These are phyloP conservation scores for Saxispiralis lemnorum DNA, from an alignment of 495 filamentous ascomycete species.

Conservation along the genomic window DNA sequence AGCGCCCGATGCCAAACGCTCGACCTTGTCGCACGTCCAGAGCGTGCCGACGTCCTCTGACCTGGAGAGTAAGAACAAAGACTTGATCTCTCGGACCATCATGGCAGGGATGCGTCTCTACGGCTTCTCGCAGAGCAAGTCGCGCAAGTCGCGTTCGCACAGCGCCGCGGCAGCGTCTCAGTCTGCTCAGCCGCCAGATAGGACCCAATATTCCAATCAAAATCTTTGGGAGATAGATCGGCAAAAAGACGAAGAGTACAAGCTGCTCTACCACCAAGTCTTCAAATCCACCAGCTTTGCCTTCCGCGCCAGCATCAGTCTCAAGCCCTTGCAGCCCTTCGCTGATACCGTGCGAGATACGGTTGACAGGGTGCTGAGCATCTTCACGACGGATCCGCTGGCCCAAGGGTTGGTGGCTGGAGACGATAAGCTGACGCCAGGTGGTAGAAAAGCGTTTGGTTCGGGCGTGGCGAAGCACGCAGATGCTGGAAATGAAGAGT, in stretches of 20 bases:
- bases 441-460: conserved; percentile 10
- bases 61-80: conserved; percentile 30
- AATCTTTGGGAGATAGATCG: conserved; percentile 1
- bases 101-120: conserved; percentile 50
- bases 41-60: conserved; percentile 23
- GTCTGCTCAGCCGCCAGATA: too few species aligned
- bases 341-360: conserved; percentile 15
- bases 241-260: conserved; percentile 36
- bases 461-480: neutral
- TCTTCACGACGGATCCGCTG: conserved; percentile 29
- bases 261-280: conserved; percentile 46
- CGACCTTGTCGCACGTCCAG: conserved; percentile 17
- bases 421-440: conserved; percentile 8
- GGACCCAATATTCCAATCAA: conserved; percentile 1
- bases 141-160: conserved; percentile 3
- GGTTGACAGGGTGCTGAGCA: conserved; percentile 26
- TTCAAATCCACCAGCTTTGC: conserved; percentile 44
- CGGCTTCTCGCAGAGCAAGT: conserved; percentile 36
- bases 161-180: neutral
- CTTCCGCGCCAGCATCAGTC: conserved; percentile 31
- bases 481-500: neutral
- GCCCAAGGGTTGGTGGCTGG: neutral
- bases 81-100: conserved; percentile 27
- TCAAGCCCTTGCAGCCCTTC: conserved; percentile 13
- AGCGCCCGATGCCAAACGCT: conserved; percentile 10